A percentile compares a stretch with the other conserved stretches of the same genome.
Conservation (phyloP, 2,329 filamentous ascomycete species). For the Zymoseptoria ardabiliae region DNA sequence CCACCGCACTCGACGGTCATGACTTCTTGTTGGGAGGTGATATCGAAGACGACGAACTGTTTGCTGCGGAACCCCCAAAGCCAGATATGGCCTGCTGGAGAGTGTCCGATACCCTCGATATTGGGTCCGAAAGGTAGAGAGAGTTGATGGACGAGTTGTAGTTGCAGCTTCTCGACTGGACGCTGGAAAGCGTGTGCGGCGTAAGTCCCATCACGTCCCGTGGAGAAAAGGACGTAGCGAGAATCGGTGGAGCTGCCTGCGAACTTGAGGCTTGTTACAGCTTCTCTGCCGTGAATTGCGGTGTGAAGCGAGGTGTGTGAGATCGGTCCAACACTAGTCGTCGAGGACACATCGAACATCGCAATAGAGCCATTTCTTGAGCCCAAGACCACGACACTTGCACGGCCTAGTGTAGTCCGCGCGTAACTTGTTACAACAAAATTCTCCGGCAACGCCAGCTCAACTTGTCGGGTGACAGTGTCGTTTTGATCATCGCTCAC, state of each 20-base stretch:
- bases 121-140: conserved; percentile 65
- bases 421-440: conserved; percentile 48
- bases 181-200: conserved; percentile 50
- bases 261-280: conserved; percentile 57
- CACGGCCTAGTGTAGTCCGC: conserved; percentile 1
- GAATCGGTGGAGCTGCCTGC: conserved; percentile 22
- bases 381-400: conserved; percentile 38
- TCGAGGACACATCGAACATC: conserved; percentile 21
- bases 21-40: conserved; percentile 61
- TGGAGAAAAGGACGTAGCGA: conserved; percentile 54
- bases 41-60: conserved; percentile 75
- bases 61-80: conserved; percentile 76
- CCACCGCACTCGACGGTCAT: conserved; percentile 75
- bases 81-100: conserved; percentile 49
- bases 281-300: conserved; percentile 47
- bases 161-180: conserved; percentile 20
- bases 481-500: conserved; percentile 1
- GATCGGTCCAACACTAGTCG: neutral
- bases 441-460: conserved; percentile 28
- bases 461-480: neutral
- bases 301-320: conserved; percentile 13
- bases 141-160: conserved; percentile 59
- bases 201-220: conserved; percentile 69
- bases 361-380: conserved; percentile 50
- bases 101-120: conserved; percentile 65